Evolutionary conservation across 1,284 basidiomycete genomes (phyloP).

Genomic region (Pseudomicrostroma phylloplanum): DNA sequence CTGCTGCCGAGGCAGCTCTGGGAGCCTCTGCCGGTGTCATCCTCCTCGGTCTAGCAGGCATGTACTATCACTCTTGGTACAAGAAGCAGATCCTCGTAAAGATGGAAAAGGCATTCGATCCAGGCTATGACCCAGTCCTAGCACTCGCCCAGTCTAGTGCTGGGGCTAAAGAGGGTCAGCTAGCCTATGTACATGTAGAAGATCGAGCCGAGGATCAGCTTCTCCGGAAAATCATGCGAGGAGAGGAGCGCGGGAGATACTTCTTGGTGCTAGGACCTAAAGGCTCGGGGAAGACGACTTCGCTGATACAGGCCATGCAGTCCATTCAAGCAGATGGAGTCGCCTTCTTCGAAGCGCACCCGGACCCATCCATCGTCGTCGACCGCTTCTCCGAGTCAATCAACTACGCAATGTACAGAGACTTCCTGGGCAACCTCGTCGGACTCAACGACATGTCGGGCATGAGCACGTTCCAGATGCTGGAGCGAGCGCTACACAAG

Average conservation of each 20-base stretch:
- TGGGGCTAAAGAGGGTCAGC: constrained; percentile 13
- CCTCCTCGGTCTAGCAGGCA: constrained; percentile 37
- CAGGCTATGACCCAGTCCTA: constrained; percentile 42
- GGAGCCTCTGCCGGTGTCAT: constrained; percentile 40
- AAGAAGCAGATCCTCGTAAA: constrained; percentile 37
- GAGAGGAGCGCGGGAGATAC: constrained; percentile 41
- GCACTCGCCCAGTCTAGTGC: constrained; percentile 32
- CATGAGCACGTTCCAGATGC: constrained; percentile 37
- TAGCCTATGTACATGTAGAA: constrained; percentile 30
- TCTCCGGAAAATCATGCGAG: constrained; percentile 35
- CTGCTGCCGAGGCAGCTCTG: constrained; percentile 45
- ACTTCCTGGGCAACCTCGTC: constrained; percentile 42
- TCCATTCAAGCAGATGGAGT: constrained; percentile 37
- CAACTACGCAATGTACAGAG: constrained; percentile 43
- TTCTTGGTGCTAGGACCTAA: constrained; percentile 35
- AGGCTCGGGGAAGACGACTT: constrained; percentile 37
- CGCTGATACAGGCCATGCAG: constrained; percentile 43
- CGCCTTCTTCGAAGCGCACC: constrained; percentile 44
- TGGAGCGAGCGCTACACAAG: constrained; percentile 43
- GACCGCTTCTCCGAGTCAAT: constrained; percentile 42
- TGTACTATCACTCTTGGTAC: constrained; percentile 42
- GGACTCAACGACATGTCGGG: constrained; percentile 40
- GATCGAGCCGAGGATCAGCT: constrained; percentile 33
- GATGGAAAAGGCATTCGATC: constrained; percentile 43
- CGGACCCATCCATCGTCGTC: constrained; percentile 34